phyloP scores from a whole-genome alignment of 2,329 filamentous ascomycete genomes.

The Aspergillus novofumigatus region DNA sequence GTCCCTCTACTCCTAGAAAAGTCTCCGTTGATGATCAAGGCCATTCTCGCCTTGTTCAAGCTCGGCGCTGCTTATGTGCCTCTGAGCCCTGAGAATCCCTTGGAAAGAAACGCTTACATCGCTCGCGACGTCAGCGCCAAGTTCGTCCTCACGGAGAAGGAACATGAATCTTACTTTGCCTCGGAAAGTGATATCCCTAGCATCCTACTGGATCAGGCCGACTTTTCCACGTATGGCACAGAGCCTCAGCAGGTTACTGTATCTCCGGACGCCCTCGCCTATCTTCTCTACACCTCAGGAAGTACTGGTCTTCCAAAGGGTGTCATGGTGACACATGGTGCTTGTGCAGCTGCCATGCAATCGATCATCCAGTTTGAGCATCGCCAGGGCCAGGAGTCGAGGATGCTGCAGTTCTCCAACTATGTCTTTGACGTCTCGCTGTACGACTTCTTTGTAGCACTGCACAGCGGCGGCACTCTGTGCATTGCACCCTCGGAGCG shows the following conservation, averaged over 20 bases:
- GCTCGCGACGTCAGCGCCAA: constrained; percentile 1
- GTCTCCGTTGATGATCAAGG: constrained; percentile 1
- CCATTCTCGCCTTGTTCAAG: constrained; percentile 1
- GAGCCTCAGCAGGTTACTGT: not conserved
- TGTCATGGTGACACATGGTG: constrained; percentile 3
- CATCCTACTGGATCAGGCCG: not conserved
- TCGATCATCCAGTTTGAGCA: not conserved
- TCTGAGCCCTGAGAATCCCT: constrained; percentile 3
- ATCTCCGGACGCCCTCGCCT: not conserved
- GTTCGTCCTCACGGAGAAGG: not conserved
- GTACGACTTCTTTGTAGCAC: constrained; percentile 6
- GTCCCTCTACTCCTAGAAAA: constrained; percentile 4
- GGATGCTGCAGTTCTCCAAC: constrained; percentile 9
- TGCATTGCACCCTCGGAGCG: constrained; percentile 3
- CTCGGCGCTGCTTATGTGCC: constrained; percentile 1
- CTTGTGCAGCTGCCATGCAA: not conserved
- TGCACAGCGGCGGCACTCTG: constrained; percentile 4
- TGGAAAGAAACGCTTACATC: constrained; percentile 3
- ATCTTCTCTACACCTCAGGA: constrained; percentile 2
- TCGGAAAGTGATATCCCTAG: not conserved
- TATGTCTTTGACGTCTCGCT: constrained; percentile 13
- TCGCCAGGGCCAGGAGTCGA: constrained; percentile 1
- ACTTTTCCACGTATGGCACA: not conserved
- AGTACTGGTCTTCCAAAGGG: constrained; percentile 3
- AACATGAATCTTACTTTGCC: not conserved